Base-by-base conservation (phyloP, 2,329 filamentous ascomycete genomes). In the Aspergillus sp. region DNA sequence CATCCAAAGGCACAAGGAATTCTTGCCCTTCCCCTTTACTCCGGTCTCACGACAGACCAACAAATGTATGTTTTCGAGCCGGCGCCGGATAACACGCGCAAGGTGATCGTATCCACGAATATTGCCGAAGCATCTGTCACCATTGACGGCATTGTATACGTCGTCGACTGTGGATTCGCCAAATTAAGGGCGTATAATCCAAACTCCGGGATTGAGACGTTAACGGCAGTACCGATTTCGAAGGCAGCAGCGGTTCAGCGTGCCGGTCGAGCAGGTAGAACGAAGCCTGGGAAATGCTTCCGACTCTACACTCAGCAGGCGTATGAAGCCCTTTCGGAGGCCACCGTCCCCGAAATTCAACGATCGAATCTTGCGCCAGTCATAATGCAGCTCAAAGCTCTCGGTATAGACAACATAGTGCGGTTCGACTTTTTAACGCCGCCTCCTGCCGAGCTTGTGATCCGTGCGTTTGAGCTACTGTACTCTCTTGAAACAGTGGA, bases 101-200 rank as follows among this genome's bases (percentile, higher is more conserved):
- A 98, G 72, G 90, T 97, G 45, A 90, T 99, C 39, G 88, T 97
- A 65, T 90, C 91, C 4, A 98, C 95, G 59, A 98, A 98, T 72
- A 97, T 98, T 64, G 92, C 95, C 12, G 95, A 99, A 79, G 94
- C 95, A 4, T 96, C 92, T 1, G 90, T 99, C 49, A 98, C 95
- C 16, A 96, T 98, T 57, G 89, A 95, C 55, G 92, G 92, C 2
- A 93, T 98, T 61, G 88, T 92, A 56, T 96, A 91, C 70, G 94
- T 99, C 6, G 80, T 98, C 53, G 95, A 99, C 74, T 88, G 86
- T 55, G 95, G 95, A 1, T 97, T 91, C 71, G 92, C 96, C 65
- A 98, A 98, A 74, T 81, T 96, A 20, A 87, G 92, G 45, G 89
- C 90, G 6, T 98, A 92, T 77, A 90, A 96, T 65, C 91, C 94